Percentiles rank a stretch among this genome's conserved stretches.
phyloP scores from a whole-genome alignment of 2,329 filamentous ascomycete species.

The Lasiodiplodia sp. region DNA sequence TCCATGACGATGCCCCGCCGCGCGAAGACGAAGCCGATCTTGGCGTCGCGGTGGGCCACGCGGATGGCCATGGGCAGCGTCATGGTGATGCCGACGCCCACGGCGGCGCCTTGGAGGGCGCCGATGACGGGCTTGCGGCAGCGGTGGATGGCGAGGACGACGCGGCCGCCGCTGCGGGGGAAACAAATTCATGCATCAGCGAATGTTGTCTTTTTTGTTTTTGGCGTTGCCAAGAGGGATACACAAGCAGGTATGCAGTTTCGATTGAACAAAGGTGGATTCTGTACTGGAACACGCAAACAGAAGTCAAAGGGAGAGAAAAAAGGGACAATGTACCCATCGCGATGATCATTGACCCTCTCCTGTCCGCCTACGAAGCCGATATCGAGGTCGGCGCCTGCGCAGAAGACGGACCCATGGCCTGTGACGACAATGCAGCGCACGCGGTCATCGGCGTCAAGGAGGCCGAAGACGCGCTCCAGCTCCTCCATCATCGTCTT shows the following conservation, averaged over 20 bases:
- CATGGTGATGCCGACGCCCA: slow-evolving; percentile 67
- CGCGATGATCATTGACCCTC: slow-evolving; percentile 58
- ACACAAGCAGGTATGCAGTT: not conserved
- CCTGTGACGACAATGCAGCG: slow-evolving; percentile 64
- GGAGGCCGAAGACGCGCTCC: slow-evolving; percentile 59
- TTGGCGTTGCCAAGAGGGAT: not conserved
- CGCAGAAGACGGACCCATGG: slow-evolving; percentile 60
- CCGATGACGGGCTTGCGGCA: slow-evolving; percentile 65
- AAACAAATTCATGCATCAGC: not conserved
- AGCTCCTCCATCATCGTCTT: slow-evolving; percentile 68
- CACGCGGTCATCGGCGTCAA: slow-evolving; percentile 63
- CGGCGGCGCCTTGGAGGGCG: slow-evolving; percentile 63
- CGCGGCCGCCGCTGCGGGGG: slow-evolving; percentile 50
- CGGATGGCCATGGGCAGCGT: slow-evolving; percentile 64
- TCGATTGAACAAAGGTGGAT: not conserved
- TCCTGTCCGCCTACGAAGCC: slow-evolving; percentile 57
- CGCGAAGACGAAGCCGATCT: slow-evolving; percentile 77
- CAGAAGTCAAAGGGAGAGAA: not conserved
- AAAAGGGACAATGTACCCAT: slow-evolving; percentile 52
- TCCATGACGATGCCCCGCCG: slow-evolving; percentile 76
- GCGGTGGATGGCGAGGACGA: slow-evolving; percentile 61
- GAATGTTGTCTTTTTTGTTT: not conserved
- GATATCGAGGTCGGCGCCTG: slow-evolving; percentile 63
- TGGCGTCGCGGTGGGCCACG: slow-evolving; percentile 62
- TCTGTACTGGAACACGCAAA: too few species aligned